Evolutionary conservation across 257 asterid species (phyloP).

Genomic region (Fraxinus americana): DNA sequence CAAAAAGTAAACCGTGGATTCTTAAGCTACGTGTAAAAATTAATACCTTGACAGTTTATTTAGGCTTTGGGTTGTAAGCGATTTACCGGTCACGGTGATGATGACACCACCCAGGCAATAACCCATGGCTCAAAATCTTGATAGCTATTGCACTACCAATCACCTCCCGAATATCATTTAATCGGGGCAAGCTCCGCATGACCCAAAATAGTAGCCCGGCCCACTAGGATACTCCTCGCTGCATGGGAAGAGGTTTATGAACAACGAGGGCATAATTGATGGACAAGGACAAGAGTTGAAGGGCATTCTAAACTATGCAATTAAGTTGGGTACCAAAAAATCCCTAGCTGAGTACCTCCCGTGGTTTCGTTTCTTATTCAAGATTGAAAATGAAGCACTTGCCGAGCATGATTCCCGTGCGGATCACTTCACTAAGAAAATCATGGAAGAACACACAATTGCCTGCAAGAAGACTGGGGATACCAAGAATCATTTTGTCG

Average conservation of each 20-base stretch:
- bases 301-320: constrained; percentile 53
- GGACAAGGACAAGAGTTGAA: constrained; percentile 75
- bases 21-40: not conserved
- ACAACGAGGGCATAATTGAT: constrained; percentile 53
- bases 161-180: constrained; percentile 82
- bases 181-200: constrained; percentile 77
- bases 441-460: constrained; percentile 82
- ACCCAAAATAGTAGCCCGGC: constrained; percentile 70
- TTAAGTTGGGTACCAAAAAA: constrained; percentile 54
- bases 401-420: constrained; percentile 48
- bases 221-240: constrained; percentile 81
- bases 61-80: not conserved
- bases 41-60: not conserved
- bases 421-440: constrained; percentile 53
- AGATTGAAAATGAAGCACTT: constrained; percentile 46
- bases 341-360: constrained; percentile 66
- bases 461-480: constrained; percentile 63
- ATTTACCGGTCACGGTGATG: constrained; percentile 76
- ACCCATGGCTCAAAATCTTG: constrained; percentile 60
- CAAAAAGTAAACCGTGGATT: not conserved
- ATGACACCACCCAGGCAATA: constrained; percentile 74
- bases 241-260: constrained; percentile 81
- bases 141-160: constrained; percentile 85
- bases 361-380: constrained; percentile 59
- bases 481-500: constrained; percentile 79